These are phyloP conservation scores for Cercospora janseana DNA, from an alignment of 2,329 filamentous ascomycete species.

Conservation along the genomic window DNA sequence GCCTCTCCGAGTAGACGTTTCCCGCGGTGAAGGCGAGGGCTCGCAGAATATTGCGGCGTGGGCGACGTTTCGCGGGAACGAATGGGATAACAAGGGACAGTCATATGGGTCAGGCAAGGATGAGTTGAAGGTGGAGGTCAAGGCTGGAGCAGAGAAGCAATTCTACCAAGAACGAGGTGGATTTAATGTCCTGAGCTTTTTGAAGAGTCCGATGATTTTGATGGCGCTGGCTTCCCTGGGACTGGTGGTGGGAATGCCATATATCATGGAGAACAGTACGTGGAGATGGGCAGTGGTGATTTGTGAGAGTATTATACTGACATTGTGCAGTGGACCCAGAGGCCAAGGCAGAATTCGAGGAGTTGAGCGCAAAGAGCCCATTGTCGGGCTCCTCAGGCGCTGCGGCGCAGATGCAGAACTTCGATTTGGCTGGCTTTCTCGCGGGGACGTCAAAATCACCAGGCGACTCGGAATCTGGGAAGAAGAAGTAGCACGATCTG, in stretches of 20 bases:
- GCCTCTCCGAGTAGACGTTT: slow-evolving; percentile 76
- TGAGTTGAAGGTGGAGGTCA: slow-evolving; percentile 58
- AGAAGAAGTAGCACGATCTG: slow-evolving; percentile 24
- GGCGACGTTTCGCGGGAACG: slow-evolving; percentile 85
- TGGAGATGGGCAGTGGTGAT: neutral
- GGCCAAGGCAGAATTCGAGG: slow-evolving; percentile 86
- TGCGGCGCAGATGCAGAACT: slow-evolving; percentile 58
- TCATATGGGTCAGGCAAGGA: slow-evolving; percentile 46
- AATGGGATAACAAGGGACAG: slow-evolving; percentile 84
- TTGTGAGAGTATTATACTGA: slow-evolving; percentile 17
- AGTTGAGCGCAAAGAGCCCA: slow-evolving; percentile 75
- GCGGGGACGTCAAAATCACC: slow-evolving; percentile 50
- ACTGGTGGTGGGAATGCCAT: slow-evolving; percentile 89
- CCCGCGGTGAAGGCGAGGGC: slow-evolving; percentile 39
- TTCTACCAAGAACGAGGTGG: slow-evolving; percentile 74
- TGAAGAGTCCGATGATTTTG: slow-evolving; percentile 96
- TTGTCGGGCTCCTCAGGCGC: slow-evolving; percentile 47
- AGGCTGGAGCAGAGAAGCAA: slow-evolving; percentile 62
- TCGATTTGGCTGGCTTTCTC: slow-evolving; percentile 68
- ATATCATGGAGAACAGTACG: slow-evolving; percentile 89
- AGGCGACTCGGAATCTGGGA: slow-evolving; percentile 18
- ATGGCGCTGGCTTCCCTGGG: slow-evolving; percentile 80
- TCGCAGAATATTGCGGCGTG: slow-evolving; percentile 60
- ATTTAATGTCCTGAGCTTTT: slow-evolving; percentile 66
- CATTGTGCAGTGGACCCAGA: slow-evolving; percentile 84